Evolutionary conservation across 1,139 yeast genomes (phyloP).

Genomic region (Kodamaea suecica): DNA sequence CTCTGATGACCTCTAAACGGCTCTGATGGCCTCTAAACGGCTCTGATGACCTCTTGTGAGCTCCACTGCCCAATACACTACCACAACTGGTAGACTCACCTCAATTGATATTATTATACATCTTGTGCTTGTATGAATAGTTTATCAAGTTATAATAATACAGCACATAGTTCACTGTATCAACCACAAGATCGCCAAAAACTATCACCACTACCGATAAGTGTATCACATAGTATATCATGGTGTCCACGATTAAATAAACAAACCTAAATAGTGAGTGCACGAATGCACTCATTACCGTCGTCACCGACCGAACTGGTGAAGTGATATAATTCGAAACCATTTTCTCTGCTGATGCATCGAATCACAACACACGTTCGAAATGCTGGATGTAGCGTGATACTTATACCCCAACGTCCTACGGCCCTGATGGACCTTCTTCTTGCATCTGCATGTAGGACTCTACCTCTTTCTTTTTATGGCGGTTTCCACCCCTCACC

Average conservation of each 20-base stretch:
- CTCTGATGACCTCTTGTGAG: no score
- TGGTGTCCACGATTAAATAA: conserved; percentile 23
- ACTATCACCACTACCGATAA: conserved; percentile 24
- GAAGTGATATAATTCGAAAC: neutral
- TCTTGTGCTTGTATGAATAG: conserved; percentile 27
- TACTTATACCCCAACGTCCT: no score
- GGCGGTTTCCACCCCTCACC: no score
- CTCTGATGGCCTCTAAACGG: no score
- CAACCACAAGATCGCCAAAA: conserved; percentile 24
- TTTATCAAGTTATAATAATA: conserved; percentile 24
- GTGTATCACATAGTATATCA: conserved; percentile 29
- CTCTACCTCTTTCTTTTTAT: no score
- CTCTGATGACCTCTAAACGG: no score
- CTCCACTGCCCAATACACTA: no score
- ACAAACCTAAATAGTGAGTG: conserved; percentile 13
- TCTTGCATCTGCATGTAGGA: no score
- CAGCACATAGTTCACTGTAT: conserved; percentile 19
- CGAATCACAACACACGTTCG: neutral
- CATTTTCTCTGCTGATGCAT: no score
- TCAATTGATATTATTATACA: conserved; percentile 31
- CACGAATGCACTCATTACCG: neutral
- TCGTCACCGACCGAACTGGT: neutral
- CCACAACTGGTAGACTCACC: no score
- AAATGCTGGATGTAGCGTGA: neutral
- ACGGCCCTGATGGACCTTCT: no score